Evolutionary conservation across 805 yeast genomes (phyloP).

Genomic region (Priceomyces haplophilus): DNA sequence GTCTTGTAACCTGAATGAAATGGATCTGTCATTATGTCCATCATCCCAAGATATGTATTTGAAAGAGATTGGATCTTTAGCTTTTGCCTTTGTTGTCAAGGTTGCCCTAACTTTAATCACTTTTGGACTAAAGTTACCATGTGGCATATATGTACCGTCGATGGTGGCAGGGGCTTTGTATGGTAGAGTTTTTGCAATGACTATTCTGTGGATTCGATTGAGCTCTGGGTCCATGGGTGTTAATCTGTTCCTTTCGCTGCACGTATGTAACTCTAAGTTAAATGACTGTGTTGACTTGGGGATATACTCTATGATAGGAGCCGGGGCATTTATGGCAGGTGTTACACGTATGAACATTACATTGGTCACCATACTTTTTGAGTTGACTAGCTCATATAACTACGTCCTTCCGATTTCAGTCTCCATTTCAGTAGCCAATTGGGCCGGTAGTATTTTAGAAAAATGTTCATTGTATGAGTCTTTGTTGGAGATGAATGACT

Average conservation of each 20-base stretch:
- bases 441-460: slow-evolving; percentile 53
- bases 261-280: slow-evolving; percentile 13
- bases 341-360: slow-evolving; percentile 55
- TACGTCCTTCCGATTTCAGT: slow-evolving; percentile 57
- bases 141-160: slow-evolving; percentile 62
- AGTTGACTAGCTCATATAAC: slow-evolving; percentile 53
- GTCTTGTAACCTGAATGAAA: slow-evolving; percentile 40
- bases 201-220: slow-evolving; percentile 36
- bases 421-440: slow-evolving; percentile 54
- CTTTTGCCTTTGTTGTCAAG: slow-evolving; percentile 44
- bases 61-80: slow-evolving; percentile 30
- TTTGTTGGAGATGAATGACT: slow-evolving; percentile 45
- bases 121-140: slow-evolving; percentile 57
- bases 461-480: slow-evolving; percentile 50
- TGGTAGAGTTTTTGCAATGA: slow-evolving; percentile 49
- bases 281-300: slow-evolving; percentile 43
- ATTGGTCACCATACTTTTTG: slow-evolving; percentile 49
- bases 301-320: slow-evolving; percentile 52
- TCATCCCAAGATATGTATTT: slow-evolving; percentile 22
- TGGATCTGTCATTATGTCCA: slow-evolving; percentile 30
- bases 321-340: slow-evolving; percentile 58
- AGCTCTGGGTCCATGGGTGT: slow-evolving; percentile 4
- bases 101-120: slow-evolving; percentile 48
- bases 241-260: slow-evolving; percentile 6
- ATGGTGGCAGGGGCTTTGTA: slow-evolving; percentile 63